Percentiles rank a stretch among this genome's conserved stretches.
These are phyloP conservation scores for Betula pendula DNA, from an alignment of 306 rosid species.

Conservation along the genomic window DNA sequence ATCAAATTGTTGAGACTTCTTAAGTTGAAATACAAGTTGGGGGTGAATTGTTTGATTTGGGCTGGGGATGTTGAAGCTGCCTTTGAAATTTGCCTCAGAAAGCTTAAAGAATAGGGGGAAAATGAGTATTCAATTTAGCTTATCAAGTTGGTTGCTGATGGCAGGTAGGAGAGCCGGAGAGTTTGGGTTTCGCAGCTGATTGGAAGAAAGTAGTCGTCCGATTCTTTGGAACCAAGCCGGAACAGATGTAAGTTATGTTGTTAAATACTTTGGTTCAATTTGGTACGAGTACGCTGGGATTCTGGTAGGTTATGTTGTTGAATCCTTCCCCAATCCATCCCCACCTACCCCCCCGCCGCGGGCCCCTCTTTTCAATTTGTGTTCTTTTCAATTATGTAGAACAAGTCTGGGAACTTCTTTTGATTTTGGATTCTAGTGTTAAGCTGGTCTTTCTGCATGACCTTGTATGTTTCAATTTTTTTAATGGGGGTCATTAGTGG, in stretches of 20 bases:
- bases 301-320: background rate
- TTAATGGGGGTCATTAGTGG: background rate
- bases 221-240: constrained; percentile 79
- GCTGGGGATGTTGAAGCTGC: background rate
- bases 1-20: background rate
- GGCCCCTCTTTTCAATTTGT: background rate
- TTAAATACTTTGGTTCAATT: constrained; percentile 2
- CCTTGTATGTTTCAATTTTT: background rate
- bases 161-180: constrained; percentile 96
- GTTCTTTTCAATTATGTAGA: background rate
- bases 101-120: background rate
- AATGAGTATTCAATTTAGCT: constrained; percentile 15
- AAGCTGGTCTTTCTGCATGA: background rate
- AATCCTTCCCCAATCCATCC: background rate
- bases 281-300: constrained; percentile 4
- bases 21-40: background rate
- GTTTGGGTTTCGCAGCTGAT: constrained; percentile 87
- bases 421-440: background rate
- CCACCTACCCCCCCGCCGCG: no score
- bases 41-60: background rate
- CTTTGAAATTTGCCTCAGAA: background rate
- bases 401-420: background rate
- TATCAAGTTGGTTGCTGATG: constrained; percentile 37
- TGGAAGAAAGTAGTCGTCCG: constrained; percentile 92
- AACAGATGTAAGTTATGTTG: constrained; percentile 76